A percentile compares a stretch with the other conserved stretches of the same genome.
These are phyloP conservation scores for Ophiocordyceps unilateralis DNA, from an alignment of 2,329 filamentous ascomycete species.

Conservation along the genomic window DNA sequence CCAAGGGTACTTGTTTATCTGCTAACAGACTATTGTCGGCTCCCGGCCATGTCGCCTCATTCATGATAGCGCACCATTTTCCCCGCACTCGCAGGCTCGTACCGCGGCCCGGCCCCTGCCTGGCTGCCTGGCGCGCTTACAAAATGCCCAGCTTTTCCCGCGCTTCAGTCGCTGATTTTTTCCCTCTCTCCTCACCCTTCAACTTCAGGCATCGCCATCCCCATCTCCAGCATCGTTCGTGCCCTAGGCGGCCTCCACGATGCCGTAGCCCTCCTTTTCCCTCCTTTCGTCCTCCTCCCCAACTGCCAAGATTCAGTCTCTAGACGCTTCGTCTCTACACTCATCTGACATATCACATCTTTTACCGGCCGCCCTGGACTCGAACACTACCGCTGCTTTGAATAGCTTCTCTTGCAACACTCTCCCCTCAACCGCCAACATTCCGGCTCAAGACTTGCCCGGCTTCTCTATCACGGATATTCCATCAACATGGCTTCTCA, in stretches of 20 bases:
- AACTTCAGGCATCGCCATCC: background rate
- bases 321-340: conserved; percentile 8
- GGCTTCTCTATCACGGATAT: conserved; percentile 71
- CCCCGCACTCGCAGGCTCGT: background rate
- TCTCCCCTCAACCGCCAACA: conserved; percentile 34
- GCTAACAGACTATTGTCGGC: background rate
- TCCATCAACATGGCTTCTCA: conserved; percentile 65
- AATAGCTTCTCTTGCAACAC: conserved; percentile 40
- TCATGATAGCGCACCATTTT: background rate
- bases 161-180: conserved; percentile 3
- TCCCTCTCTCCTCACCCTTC: conserved; percentile 15
- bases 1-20: conserved; percentile 2
- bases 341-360: conserved; percentile 26
- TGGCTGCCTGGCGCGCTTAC: conserved; percentile 32
- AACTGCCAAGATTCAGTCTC: conserved; percentile 37
- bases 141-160: conserved; percentile 16
- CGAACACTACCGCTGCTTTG: conserved; percentile 37
- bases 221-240: conserved; percentile 6
- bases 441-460: conserved; percentile 47
- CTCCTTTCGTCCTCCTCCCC: conserved; percentile 16
- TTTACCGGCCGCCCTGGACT: conserved; percentile 48
- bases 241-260: conserved; percentile 29
- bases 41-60: background rate
- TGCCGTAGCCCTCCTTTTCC: conserved; percentile 37
- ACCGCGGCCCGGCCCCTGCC: conserved; percentile 3